Base-by-base conservation (phyloP, 140 eudicot genomes). In the Anethum foeniculum region DNA sequence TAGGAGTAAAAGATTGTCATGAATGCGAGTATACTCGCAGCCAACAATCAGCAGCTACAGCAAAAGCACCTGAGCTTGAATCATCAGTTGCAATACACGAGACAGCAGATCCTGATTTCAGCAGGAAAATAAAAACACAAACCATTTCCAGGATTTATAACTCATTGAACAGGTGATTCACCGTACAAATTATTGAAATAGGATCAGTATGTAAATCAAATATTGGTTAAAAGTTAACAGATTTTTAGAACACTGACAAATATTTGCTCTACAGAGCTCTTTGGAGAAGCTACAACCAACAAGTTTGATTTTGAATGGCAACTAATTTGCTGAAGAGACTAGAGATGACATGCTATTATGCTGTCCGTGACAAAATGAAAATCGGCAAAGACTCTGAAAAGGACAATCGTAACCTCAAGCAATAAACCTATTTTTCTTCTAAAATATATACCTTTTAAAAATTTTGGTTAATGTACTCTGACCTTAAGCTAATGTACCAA, bases 31-130 rank as follows among this genome's bases (percentile, higher is more conserved):
- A 93, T 71, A 93, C 86, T 83, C 51, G 89, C 85, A 93, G 84
- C 86, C 85, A 85, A 82, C 85, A 85, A 30, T 87, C 89, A 60
- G 87, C 82, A 14, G 92, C 96, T 52, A 94, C 85, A 25, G 93
- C 97, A 68, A 92, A 77, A 25, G 86, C 90, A 46, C 91, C 91
- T 1, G 83, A 86, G 69, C 83, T 82, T 38, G 92, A 89, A 83
- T 83, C 87, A 84, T 88, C 95, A n/a, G 82, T 82, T 23, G 87
- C 85, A 62, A 94, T 84, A 81, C 88, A 89, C 51, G 96, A 82
- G 71, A 92, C 87, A 6, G 75, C 84, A 81, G 77, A 80, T 81
- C 93, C 98, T 94, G 87, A 77, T 78, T 71, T 46, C 80, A 84
- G 49, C 44, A 65, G 38, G 80, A 83, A 81, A 12, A 34, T 1